phyloP scores from a whole-genome alignment of 352 stramenopile species.

The Pythium oligandrum region DNA sequence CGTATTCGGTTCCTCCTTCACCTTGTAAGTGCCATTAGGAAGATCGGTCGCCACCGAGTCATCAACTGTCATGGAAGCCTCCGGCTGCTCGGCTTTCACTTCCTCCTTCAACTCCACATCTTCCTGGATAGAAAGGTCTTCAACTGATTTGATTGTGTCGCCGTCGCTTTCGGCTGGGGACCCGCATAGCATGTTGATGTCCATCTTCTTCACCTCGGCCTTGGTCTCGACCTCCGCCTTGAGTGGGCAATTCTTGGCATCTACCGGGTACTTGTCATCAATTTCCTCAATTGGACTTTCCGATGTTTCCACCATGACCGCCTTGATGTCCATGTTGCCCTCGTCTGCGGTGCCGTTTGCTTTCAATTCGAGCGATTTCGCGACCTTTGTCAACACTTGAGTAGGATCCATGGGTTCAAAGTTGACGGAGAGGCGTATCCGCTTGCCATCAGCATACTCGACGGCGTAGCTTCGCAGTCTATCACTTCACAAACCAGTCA shows the following conservation, averaged over 20 bases:
- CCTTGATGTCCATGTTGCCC: conserved; percentile 42
- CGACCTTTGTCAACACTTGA: neutral
- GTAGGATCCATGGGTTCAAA: conserved; percentile 21
- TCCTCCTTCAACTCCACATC: conserved; percentile 9
- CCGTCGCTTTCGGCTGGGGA: conserved; percentile 22
- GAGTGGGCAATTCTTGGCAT: too few species aligned
- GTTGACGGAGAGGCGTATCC: conserved; percentile 77
- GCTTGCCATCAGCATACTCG: conserved; percentile 71
- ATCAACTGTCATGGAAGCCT: too few species aligned
- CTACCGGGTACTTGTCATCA: too few species aligned
- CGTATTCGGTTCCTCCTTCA: neutral
- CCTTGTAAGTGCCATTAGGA: neutral
- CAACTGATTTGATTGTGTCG: conserved; percentile 5
- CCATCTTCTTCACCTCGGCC: too few species aligned
- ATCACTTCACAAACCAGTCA: too few species aligned
- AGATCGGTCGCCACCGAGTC: too few species aligned
- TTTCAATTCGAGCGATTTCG: conserved; percentile 5
- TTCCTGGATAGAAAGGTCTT: too few species aligned
- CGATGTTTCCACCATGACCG: too few species aligned
- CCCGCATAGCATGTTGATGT: conserved; percentile 18
- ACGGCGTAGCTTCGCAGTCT: conserved; percentile 36
- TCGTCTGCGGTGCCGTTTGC: conserved; percentile 4
- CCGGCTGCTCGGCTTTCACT: conserved; percentile 9
- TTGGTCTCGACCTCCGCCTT: too few species aligned
- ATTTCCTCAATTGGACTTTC: too few species aligned